A percentile compares a stretch with the other conserved stretches of the same genome.
These are phyloP conservation scores for Protomyces macrosporus DNA, from an alignment of 1,139 yeast genomes.

Conservation along the genomic window DNA sequence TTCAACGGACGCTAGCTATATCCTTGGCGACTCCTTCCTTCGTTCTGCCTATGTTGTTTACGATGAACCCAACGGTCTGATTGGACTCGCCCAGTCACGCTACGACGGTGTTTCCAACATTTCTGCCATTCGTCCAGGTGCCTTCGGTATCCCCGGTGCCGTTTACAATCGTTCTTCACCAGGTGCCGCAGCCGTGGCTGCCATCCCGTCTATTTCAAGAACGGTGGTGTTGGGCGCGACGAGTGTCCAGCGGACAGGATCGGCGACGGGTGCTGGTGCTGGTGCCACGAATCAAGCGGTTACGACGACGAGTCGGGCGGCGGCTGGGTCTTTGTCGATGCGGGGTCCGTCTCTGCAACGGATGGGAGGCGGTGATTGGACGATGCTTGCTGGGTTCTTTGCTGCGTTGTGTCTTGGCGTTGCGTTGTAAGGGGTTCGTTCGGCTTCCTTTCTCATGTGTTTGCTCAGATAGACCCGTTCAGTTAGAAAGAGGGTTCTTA, in stretches of 20 bases:
- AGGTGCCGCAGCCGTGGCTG: slow-evolving; percentile 14
- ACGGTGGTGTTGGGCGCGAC: slow-evolving; percentile 6
- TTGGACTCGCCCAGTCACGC: slow-evolving; percentile 62
- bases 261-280: neutral
- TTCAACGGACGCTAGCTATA: slow-evolving; percentile 29
- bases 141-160: slow-evolving; percentile 15
- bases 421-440: neutral
- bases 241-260: slow-evolving; percentile 1
- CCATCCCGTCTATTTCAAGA: slow-evolving; percentile 6
- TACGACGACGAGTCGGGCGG: neutral
- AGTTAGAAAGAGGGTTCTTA: no score
- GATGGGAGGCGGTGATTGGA: neutral
- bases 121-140: neutral
- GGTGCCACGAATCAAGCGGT: neutral
- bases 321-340: neutral
- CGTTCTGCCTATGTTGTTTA: slow-evolving; percentile 71
- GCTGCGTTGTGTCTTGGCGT: neutral
- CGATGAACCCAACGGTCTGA: slow-evolving; percentile 60
- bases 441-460: no score
- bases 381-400: neutral
- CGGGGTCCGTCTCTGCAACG: neutral
- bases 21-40: slow-evolving; percentile 70
- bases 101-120: slow-evolving; percentile 20
- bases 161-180: slow-evolving; percentile 20
- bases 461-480: no score